A percentile compares a stretch with the other conserved stretches of the same genome.
phyloP scores from a whole-genome alignment of 306 rosid genomes.

The Boehmeria nivea region DNA sequence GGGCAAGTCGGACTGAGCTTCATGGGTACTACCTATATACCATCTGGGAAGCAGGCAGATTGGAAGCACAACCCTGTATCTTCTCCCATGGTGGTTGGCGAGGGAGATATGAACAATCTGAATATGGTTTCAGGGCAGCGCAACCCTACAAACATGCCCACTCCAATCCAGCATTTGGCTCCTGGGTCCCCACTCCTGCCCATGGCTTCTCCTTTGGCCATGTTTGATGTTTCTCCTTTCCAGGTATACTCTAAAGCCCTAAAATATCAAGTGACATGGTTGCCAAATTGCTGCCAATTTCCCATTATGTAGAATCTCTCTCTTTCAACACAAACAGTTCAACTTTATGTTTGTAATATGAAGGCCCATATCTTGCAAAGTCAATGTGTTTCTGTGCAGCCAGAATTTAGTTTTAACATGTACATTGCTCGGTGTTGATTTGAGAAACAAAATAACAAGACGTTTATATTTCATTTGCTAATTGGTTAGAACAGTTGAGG shows the following conservation, averaged over 20 bases:
- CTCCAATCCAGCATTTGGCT: constrained; percentile 84
- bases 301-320: not conserved
- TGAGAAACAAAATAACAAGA: too few relatives aligned
- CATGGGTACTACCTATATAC: constrained; percentile 93
- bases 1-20: constrained; percentile 98
- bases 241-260: constrained; percentile 46
- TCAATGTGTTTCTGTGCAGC: not conserved
- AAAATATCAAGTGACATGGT: not conserved
- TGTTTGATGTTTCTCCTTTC: constrained; percentile 92
- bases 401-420: too few relatives aligned
- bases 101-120: constrained; percentile 64
- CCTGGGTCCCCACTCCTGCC: constrained; percentile 97
- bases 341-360: too few relatives aligned
- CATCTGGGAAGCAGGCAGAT: constrained; percentile 94
- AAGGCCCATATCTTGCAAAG: not conserved
- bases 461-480: too few relatives aligned
- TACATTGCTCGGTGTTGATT: too few relatives aligned
- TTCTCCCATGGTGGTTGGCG: constrained; percentile 51
- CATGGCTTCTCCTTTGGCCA: constrained; percentile 81
- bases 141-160: constrained; percentile 57
- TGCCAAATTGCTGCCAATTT: not conserved
- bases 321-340: not conserved
- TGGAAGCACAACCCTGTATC: constrained; percentile 85
- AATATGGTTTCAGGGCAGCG: constrained; percentile 64
- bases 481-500: not conserved